Conservation (phyloP, 1,284 basidiomycete species). For the Pulveroboletus sp. region DNA sequence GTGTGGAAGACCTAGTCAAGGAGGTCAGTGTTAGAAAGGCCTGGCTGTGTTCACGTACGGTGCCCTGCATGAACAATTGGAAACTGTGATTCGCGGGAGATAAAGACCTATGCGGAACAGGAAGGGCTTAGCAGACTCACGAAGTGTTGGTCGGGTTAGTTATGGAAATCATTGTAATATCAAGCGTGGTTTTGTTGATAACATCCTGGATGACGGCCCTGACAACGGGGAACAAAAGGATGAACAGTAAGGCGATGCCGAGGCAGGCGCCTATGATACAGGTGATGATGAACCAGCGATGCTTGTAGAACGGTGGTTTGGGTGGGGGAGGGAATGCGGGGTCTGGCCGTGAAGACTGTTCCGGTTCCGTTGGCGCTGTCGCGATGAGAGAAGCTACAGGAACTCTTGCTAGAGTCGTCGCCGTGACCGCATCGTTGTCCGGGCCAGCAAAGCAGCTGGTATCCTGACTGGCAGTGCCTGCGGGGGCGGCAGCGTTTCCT, state of each 20-base stretch:
- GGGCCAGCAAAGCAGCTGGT: constrained; percentile 13
- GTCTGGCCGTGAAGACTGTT: constrained; percentile 35
- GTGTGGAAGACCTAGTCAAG: constrained; percentile 53
- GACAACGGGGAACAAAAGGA: constrained; percentile 61
- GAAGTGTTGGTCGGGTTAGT: constrained; percentile 47
- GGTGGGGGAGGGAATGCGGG: constrained; percentile 7
- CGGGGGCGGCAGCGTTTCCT: constrained; percentile 34
- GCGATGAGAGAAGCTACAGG: constrained; percentile 8
- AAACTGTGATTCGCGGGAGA: no score
- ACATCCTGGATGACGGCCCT: constrained; percentile 60
- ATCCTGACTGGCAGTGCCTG: constrained; percentile 33
- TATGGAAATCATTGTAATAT: constrained; percentile 50
- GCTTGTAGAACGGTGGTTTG: constrained; percentile 36
- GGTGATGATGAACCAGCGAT: constrained; percentile 46
- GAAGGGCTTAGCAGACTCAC: constrained; percentile 35
- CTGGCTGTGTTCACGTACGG: constrained; percentile 18
- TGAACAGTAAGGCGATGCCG: constrained; percentile 59
- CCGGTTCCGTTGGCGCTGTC: constrained; percentile 11
- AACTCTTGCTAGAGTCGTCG: constrained; percentile 33
- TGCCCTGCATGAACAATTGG: constrained; percentile 35
- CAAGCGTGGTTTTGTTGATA: constrained; percentile 50
- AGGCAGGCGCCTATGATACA: constrained; percentile 37
- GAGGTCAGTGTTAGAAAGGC: background rate
- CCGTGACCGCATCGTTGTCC: constrained; percentile 7
- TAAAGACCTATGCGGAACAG: background rate